Evolutionary conservation across 2,329 filamentous ascomycete genomes (phyloP).

Genomic region (Dactylellina parvicollis): DNA sequence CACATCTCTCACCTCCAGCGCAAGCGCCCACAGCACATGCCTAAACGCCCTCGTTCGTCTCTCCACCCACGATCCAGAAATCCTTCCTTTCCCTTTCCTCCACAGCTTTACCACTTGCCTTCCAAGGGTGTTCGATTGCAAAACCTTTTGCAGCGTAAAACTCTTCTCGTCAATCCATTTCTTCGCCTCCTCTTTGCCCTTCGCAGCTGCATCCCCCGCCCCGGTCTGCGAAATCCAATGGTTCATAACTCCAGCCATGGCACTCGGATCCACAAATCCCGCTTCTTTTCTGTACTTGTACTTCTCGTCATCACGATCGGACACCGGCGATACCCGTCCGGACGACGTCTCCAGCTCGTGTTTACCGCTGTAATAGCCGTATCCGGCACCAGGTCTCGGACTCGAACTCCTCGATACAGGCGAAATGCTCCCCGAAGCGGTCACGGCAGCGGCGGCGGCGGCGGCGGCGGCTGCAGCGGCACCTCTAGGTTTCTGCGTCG

Average conservation of each 20-base stretch:
- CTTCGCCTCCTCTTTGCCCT: constrained; percentile 44
- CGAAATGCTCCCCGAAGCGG: constrained; percentile 29
- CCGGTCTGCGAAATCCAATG: constrained; percentile 45
- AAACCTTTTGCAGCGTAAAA: constrained; percentile 46
- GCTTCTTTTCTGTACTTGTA: constrained; percentile 51
- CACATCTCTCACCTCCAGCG: constrained; percentile 31
- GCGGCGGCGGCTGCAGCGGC: background rate
- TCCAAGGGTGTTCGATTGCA: constrained; percentile 39
- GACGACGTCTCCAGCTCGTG: constrained; percentile 24
- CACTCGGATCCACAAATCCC: constrained; percentile 26
- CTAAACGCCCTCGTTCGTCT: constrained; percentile 26
- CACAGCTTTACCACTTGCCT: constrained; percentile 42
- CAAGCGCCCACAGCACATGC: constrained; percentile 19
- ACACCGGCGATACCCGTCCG: constrained; percentile 21
- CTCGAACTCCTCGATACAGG: constrained; percentile 41
- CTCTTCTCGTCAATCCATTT: constrained; percentile 51
- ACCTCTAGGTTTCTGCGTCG: constrained; percentile 36
- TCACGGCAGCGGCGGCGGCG: background rate
- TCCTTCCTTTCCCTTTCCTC: constrained; percentile 32
- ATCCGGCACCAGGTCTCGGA: constrained; percentile 36
- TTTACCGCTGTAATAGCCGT: constrained; percentile 43
- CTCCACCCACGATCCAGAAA: constrained; percentile 35
- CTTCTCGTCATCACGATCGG: constrained; percentile 47
- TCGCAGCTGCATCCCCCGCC: constrained; percentile 34
- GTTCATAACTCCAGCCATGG: constrained; percentile 40